Evolutionary conservation across 352 stramenopile genomes (phyloP).

Genomic region (Phytophthora sp.): DNA sequence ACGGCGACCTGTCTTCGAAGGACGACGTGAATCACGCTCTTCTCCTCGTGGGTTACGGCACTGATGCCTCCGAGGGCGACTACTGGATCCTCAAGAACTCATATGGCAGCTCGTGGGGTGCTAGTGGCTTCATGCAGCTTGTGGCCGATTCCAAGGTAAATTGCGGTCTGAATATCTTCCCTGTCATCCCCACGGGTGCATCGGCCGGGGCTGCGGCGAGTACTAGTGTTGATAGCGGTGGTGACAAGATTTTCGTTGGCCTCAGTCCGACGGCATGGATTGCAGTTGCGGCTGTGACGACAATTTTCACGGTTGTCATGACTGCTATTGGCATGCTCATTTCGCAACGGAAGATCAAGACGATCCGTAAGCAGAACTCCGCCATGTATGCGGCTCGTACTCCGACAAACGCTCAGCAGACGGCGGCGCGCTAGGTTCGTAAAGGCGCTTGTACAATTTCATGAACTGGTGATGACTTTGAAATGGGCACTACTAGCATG

Average conservation of each 20-base stretch:
- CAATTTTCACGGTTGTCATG: slow-evolving; percentile 55
- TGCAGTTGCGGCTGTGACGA: slow-evolving; percentile 52
- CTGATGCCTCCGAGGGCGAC: slow-evolving; percentile 54
- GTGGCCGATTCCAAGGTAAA: slow-evolving; percentile 75
- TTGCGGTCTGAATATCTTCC: slow-evolving; percentile 83
- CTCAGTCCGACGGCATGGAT: slow-evolving; percentile 65
- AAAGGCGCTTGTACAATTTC: not conserved
- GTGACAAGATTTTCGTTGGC: slow-evolving; percentile 65
- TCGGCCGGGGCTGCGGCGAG: slow-evolving; percentile 43
- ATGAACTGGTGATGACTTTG: not conserved
- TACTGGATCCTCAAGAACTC: slow-evolving; percentile 90
- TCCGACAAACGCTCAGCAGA: slow-evolving; percentile 22
- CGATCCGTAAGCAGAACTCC: slow-evolving; percentile 60
- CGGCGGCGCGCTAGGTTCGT: slow-evolving; percentile 10
- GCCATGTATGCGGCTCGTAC: slow-evolving; percentile 44
- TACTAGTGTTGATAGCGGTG: slow-evolving; percentile 65
- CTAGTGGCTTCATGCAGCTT: slow-evolving; percentile 70
- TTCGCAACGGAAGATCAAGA: slow-evolving; percentile 45
- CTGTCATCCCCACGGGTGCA: slow-evolving; percentile 70
- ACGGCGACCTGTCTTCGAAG: slow-evolving; percentile 63
- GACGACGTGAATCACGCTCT: slow-evolving; percentile 80
- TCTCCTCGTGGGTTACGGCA: slow-evolving; percentile 79
- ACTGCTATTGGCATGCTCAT: slow-evolving; percentile 60
- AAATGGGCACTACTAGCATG: too few species aligned
- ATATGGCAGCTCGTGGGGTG: slow-evolving; percentile 73